A percentile compares a stretch with the other conserved stretches of the same genome.
phyloP scores from a whole-genome alignment of 2,329 filamentous ascomycete species.

The Paramyrothecium roridum region DNA sequence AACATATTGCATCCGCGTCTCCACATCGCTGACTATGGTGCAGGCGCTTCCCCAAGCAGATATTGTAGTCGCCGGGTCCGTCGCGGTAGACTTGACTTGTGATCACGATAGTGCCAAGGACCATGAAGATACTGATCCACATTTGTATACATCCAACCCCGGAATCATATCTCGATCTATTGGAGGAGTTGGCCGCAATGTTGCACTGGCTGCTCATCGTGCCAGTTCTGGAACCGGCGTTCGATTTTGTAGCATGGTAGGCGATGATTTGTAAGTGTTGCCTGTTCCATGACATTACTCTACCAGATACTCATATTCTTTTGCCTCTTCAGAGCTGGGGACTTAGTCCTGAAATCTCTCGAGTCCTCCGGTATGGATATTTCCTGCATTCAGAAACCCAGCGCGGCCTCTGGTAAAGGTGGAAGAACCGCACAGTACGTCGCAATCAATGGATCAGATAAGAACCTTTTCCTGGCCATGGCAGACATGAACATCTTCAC shows the following conservation, averaged over 20 bases:
- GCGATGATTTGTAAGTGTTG: constrained; percentile 64
- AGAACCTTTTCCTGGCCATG: constrained; percentile 88
- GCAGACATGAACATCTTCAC: constrained; percentile 90
- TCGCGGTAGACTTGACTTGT: constrained; percentile 85
- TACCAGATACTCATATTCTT: neutral
- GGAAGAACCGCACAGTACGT: constrained; percentile 86
- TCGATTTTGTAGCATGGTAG: constrained; percentile 75
- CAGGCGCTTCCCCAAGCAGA: constrained; percentile 50
- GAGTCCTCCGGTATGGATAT: constrained; percentile 61
- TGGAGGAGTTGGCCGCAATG: constrained; percentile 89
- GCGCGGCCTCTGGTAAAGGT: constrained; percentile 42
- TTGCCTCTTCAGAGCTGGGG: constrained; percentile 57
- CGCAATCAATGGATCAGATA: constrained; percentile 79
- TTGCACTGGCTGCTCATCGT: constrained; percentile 77
- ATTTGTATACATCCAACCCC: constrained; percentile 80
- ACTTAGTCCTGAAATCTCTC: constrained; percentile 66
- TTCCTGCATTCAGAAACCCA: constrained; percentile 57
- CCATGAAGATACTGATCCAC: constrained; percentile 34
- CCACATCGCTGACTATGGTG: no score
- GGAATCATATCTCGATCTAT: constrained; percentile 76
- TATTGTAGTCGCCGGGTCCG: constrained; percentile 84
- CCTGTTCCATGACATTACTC: no score
- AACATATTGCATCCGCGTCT: no score
- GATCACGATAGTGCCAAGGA: constrained; percentile 54
- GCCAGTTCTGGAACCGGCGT: constrained; percentile 59